A percentile compares a stretch with the other conserved stretches of the same genome.
These are phyloP conservation scores for Juncus inflexus DNA, from an alignment of 176 grass and related monocot species.

Conservation along the genomic window DNA sequence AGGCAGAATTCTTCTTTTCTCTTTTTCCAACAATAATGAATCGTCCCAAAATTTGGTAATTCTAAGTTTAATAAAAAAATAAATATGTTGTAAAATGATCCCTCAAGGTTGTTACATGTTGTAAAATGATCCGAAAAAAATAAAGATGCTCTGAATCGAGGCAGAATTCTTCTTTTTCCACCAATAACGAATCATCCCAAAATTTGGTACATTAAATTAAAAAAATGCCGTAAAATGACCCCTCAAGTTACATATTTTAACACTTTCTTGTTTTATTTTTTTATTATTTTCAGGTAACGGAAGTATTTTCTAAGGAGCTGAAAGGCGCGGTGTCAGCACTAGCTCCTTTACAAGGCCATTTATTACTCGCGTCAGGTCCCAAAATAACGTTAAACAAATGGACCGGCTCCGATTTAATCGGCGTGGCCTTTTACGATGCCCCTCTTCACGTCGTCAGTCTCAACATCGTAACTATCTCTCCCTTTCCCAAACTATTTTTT, in stretches of 20 bases:
- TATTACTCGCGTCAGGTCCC: slow-evolving; percentile 86
- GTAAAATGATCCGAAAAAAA: not conserved
- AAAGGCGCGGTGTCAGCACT: slow-evolving; percentile 92
- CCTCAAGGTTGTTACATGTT: not conserved
- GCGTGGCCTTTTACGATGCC: slow-evolving; percentile 93
- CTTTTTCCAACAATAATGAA: slow-evolving; percentile 60
- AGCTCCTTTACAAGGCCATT: slow-evolving; percentile 94
- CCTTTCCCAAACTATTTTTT: slow-evolving; percentile 11
- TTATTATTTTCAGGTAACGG: slow-evolving; percentile 49
- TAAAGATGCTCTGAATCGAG: slow-evolving; percentile 63
- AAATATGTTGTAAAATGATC: slow-evolving; percentile 8
- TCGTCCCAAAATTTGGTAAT: slow-evolving; percentile 78
- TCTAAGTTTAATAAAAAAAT: not conserved
- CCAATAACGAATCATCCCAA: slow-evolving; percentile 54
- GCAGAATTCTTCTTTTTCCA: slow-evolving; percentile 73
- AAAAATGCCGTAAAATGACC: not conserved
- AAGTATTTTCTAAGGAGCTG: slow-evolving; percentile 87
- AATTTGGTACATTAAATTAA: slow-evolving; percentile 50
- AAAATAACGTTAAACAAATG: slow-evolving; percentile 96
- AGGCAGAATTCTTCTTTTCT: slow-evolving; percentile 79
- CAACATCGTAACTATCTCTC: slow-evolving; percentile 76
- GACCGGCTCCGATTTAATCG: slow-evolving; percentile 86
- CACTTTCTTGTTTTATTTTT: no score
- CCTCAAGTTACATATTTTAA: not conserved
- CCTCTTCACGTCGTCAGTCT: slow-evolving; percentile 97